Base-by-base conservation (phyloP, 768 basidiomycete genomes). In the Cystobasidiopsis lactophilus region DNA sequence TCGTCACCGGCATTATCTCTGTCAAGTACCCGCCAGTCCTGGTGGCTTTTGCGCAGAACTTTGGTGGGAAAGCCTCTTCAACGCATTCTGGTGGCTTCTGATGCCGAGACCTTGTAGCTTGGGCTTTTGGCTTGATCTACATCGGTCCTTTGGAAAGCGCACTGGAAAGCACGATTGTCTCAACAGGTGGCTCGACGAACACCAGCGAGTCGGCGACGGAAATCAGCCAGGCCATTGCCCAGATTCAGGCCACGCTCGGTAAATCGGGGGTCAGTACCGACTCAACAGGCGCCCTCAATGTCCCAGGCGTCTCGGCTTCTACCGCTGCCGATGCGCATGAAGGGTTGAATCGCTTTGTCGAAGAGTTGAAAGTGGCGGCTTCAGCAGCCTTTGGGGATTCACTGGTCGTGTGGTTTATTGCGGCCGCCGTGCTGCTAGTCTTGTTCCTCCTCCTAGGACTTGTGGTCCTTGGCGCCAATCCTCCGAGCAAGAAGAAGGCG, bases 21-120 rank as follows among this genome's bases (percentile, higher is more conserved):
- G 74, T 96, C 63, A 82, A 95, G 66, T 95, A 88, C 63, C 82
- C 91, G 1, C 74, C 75, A 38, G 74, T 80, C 13, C 95, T 74
- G 80, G 38, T 35, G 14, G 13, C 49, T 38, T 40, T 45, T 19
- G 29, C 49, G 14, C 39, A 37, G 9, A 51, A 51, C 35, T 51
- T 51, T 19, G 11, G n/a, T n/a, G n/a, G n/a, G n/a, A n/a, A n/a
- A n/a, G n/a, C n/a, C n/a, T n/a, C n/a, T n/a, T 39, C 14, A 39
- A 14, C 14, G 19, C 14, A 14, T 19, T 14, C 14, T 14, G 14
- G 38, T 14, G 14, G 19, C 19, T 19, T 39, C 38, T 39, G 38
- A 19, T 47, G 33, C 19, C 27, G 45, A n/a, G 37, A 53, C n/a
- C n/a, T n/a, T n/a, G n/a, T n/a, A n/a, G n/a, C 23, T 95, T 95